These are phyloP conservation scores for Cladosporium sp. DNA, from an alignment of 2,329 filamentous ascomycete species.

Conservation along the genomic window DNA sequence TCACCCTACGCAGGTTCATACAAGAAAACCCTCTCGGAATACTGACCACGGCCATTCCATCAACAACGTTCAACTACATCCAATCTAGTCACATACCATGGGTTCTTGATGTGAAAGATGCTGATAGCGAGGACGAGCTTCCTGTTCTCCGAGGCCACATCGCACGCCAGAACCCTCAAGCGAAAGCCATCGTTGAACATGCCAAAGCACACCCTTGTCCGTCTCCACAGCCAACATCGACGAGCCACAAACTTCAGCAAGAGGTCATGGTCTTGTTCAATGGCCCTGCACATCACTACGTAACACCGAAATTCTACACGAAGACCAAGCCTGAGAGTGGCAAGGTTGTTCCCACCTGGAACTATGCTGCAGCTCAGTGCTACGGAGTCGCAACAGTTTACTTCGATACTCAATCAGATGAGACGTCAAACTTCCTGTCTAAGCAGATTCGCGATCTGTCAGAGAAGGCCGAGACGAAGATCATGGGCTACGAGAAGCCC, in stretches of 20 bases:
- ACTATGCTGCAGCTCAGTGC: constrained; percentile 62
- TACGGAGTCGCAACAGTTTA: constrained; percentile 57
- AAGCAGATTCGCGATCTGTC: constrained; percentile 53
- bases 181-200: constrained; percentile 55
- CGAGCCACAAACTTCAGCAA: constrained; percentile 30
- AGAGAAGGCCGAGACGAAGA: constrained; percentile 45
- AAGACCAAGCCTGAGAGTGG: constrained; percentile 61
- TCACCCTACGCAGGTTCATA: constrained; percentile 51
- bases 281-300: constrained; percentile 55
- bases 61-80: constrained; percentile 46
- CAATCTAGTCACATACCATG: constrained; percentile 60
- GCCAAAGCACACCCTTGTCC: constrained; percentile 22
- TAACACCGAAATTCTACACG: constrained; percentile 65
- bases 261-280: constrained; percentile 64
- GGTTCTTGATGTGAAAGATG: constrained; percentile 49
- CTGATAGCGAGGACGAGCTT: constrained; percentile 38
- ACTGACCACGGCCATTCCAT: constrained; percentile 58
- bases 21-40: constrained; percentile 58
- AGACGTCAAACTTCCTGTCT: constrained; percentile 47
- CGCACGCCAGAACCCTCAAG: constrained; percentile 60
- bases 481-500: constrained; percentile 53
- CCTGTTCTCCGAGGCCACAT: constrained; percentile 57
- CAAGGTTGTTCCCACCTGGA: constrained; percentile 69
- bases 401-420: constrained; percentile 44
- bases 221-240: background rate